Percentiles rank a stretch among this genome's conserved stretches.
phyloP scores from a whole-genome alignment of 345 rosid species.

The Aegle marmelos region DNA sequence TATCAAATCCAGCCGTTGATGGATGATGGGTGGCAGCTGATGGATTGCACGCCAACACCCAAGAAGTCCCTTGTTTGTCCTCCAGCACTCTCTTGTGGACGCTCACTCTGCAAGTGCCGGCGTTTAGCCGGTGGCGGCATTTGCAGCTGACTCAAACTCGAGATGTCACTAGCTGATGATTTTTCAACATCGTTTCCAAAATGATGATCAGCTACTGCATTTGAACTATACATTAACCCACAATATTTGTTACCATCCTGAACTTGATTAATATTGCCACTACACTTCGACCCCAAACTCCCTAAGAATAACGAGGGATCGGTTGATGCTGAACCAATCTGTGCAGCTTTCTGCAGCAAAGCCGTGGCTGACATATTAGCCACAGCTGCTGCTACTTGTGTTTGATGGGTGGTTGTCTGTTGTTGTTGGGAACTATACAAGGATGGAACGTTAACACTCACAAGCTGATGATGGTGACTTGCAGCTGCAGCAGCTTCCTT shows the following conservation, averaged over 20 bases:
- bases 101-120: slow-evolving; percentile 34
- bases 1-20: slow-evolving; percentile 72
- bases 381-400: slow-evolving; percentile 31
- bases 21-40: slow-evolving; percentile 53
- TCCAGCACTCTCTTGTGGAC: slow-evolving; percentile 27
- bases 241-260: slow-evolving; percentile 50
- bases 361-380: slow-evolving; percentile 91
- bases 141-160: slow-evolving; percentile 43
- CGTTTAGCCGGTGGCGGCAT: slow-evolving; percentile 60
- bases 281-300: slow-evolving; percentile 43
- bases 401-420: slow-evolving; percentile 5
- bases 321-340: slow-evolving; percentile 64
- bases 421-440: slow-evolving; percentile 53
- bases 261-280: slow-evolving; percentile 13
- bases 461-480: slow-evolving; percentile 18
- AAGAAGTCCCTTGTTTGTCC: slow-evolving; percentile 94
- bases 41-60: slow-evolving; percentile 72
- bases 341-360: slow-evolving; percentile 89
- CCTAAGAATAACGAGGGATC: slow-evolving; percentile 50
- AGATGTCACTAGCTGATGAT: slow-evolving; percentile 35
- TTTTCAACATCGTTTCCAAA: slow-evolving; percentile 32
- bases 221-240: slow-evolving; percentile 40
- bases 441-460: slow-evolving; percentile 60
- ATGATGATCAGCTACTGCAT: slow-evolving; percentile 12
- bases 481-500: slow-evolving; percentile 29